Conservation (phyloP, 257 asterid genomes). For the Solanum etuberosum region DNA sequence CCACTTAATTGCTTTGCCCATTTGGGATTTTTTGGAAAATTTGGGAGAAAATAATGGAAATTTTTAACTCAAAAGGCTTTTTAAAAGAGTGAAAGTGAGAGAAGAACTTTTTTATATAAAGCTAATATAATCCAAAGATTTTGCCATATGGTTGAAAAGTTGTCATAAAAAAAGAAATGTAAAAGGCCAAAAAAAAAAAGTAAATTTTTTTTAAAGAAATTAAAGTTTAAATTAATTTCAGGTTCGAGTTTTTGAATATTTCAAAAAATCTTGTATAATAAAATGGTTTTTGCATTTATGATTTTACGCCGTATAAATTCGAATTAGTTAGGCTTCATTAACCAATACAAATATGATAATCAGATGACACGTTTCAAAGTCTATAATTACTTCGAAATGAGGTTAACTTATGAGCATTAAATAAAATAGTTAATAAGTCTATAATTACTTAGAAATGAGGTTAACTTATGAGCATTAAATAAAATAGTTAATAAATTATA, state of each 20-base stretch:
- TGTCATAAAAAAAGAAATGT: neutral
- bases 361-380: neutral
- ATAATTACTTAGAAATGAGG: neutral
- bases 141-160: neutral
- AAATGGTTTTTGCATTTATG: neutral
- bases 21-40: neutral
- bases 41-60: neutral
- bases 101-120: neutral
- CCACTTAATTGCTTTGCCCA: slow-evolving; percentile 60
- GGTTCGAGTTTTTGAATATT: neutral
- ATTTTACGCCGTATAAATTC: neutral
- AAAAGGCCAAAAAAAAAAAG: neutral
- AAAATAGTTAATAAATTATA: neutral
- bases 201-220: no score
- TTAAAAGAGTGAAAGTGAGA: neutral
- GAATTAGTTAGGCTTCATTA: neutral
- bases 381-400: no score
- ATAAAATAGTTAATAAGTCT: no score
- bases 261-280: neutral
- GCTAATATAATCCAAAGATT: neutral
- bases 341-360: no score
- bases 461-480: neutral
- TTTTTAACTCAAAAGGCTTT: neutral
- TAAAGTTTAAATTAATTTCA: neutral
- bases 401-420: no score